Evolutionary conservation across 495 filamentous ascomycete species (phyloP).

Genomic region (Xylaria venustula): DNA sequence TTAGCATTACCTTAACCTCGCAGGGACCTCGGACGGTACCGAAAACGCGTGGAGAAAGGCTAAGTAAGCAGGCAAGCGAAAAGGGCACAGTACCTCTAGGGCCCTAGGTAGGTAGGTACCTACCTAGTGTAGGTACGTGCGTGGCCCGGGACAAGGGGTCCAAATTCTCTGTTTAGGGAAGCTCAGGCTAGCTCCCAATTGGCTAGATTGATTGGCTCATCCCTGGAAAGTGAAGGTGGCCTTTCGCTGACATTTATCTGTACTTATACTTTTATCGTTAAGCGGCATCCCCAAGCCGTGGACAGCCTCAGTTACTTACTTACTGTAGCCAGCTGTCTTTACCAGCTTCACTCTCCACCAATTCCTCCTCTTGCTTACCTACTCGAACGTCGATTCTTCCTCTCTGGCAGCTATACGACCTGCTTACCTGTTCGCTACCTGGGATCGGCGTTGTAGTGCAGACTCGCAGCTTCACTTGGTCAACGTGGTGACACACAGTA

Average conservation of each 20-base stretch:
- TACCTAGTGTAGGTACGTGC: no score
- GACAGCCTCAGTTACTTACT: conserved; percentile 1
- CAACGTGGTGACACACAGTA: conserved; percentile 9
- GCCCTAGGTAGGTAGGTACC: background rate
- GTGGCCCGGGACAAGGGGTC: background rate
- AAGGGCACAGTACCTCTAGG: background rate
- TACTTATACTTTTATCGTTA: conserved; percentile 10
- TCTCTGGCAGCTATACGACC: background rate
- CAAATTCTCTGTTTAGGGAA: background rate
- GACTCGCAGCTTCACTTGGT: conserved; percentile 12
- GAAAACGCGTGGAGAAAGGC: background rate
- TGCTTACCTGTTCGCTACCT: conserved; percentile 6
- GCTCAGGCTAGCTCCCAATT: conserved; percentile 9
- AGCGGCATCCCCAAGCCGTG: conserved; percentile 6
- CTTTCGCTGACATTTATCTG: conserved; percentile 19
- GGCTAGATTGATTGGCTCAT: conserved; percentile 18
- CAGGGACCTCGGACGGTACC: background rate
- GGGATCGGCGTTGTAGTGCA: background rate
- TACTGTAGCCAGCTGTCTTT: conserved; percentile 14
- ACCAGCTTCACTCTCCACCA: background rate
- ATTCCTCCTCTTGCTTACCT: conserved; percentile 11
- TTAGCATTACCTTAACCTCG: no score
- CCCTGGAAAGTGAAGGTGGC: conserved; percentile 30
- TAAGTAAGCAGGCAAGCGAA: no score
- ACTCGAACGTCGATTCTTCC: background rate